Percentiles rank a stretch among this genome's conserved stretches.
phyloP scores from a whole-genome alignment of 176 grass and related monocot genomes.

The Dendrocalamus sinicus region DNA sequence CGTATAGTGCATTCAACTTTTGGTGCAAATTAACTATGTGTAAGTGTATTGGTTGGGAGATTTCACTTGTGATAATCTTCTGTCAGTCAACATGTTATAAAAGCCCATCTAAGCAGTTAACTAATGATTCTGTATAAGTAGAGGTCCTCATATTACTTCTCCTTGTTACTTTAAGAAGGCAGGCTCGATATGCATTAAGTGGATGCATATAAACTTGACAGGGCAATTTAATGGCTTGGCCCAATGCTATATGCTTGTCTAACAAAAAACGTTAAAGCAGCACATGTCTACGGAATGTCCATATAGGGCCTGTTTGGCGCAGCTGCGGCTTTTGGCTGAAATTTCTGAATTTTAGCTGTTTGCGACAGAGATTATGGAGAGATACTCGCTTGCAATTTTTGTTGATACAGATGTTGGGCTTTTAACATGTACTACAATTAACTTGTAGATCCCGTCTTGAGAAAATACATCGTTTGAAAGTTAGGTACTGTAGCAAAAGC shows the following conservation, averaged over 20 bases:
- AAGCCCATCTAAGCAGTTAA: neutral
- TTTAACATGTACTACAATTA: too few relatives aligned
- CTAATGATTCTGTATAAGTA: neutral
- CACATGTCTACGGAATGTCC: neutral
- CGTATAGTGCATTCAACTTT: neutral
- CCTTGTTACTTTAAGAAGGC: neutral
- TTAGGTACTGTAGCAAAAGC: too few relatives aligned
- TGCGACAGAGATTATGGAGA: too few relatives aligned
- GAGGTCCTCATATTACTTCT: conserved; percentile 3
- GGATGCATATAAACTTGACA: neutral
- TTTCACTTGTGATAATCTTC: neutral
- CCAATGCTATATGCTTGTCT: neutral
- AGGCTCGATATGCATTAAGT: neutral
- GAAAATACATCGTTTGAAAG: too few relatives aligned
- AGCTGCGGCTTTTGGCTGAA: too few relatives aligned
- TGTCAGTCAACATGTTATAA: neutral
- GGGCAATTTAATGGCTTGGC: neutral
- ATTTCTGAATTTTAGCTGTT: too few relatives aligned
- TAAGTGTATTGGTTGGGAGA: neutral
- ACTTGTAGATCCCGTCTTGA: too few relatives aligned
- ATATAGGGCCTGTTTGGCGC: too few relatives aligned
- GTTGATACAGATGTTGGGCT: too few relatives aligned
- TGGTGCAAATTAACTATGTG: neutral
- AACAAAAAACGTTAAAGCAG: neutral
- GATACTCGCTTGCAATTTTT: too few relatives aligned